Evolutionary conservation across 306 rosid genomes (phyloP).

Genomic region (Begonia loranthoides): DNA sequence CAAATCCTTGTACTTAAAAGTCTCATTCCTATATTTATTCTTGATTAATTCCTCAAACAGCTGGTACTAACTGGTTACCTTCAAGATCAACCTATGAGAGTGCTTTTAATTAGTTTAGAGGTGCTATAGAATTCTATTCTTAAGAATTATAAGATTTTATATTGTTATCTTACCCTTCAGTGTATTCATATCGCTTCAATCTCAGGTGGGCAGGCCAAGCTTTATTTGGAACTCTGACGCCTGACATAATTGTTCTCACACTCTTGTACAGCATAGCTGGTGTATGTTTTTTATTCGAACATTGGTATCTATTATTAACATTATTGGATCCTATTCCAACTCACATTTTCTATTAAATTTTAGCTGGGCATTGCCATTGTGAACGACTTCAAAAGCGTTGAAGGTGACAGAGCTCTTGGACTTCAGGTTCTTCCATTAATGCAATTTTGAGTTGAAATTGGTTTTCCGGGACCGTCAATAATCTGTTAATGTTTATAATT

Average conservation of each 20-base stretch:
- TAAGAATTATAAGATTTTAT: neutral
- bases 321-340: neutral
- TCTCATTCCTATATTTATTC: too few species aligned
- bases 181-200: conserved; percentile 7
- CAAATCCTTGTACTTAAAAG: too few species aligned
- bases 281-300: conserved; percentile 38
- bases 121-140: neutral
- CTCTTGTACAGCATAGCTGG: conserved; percentile 93
- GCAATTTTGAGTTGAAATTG: too few species aligned
- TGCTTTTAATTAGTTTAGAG: neutral
- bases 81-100: neutral
- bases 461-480: neutral
- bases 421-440: conserved; percentile 54
- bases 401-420: conserved; percentile 96
- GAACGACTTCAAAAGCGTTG: conserved; percentile 92
- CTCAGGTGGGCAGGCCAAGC: conserved; percentile 99
- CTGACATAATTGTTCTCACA: conserved; percentile 77
- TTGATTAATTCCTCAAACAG: neutral
- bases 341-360: conserved; percentile 13
- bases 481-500: neutral
- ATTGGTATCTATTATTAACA: conserved; percentile 10
- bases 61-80: neutral
- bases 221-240: conserved; percentile 92
- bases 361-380: conserved; percentile 97
- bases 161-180: neutral